These are phyloP conservation scores for Zanthoxylum bungeanum DNA, from an alignment of 345 rosid genomes.

Conservation along the genomic window DNA sequence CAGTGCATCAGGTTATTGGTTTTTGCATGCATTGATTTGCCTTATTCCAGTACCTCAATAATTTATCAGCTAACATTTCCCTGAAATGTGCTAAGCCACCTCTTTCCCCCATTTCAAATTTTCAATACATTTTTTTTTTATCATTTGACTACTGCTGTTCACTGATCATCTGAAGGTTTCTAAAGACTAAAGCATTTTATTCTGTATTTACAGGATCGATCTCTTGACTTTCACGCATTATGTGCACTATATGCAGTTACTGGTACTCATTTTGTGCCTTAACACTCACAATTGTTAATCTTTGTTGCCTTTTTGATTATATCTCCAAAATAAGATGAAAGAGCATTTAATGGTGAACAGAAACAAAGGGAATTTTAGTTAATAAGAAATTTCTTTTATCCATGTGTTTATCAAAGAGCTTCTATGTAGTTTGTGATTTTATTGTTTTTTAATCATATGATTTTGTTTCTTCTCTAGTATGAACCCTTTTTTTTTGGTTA, in stretches of 20 bases:
- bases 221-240: conserved; percentile 54
- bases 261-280: conserved; percentile 28
- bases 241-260: conserved; percentile 63
- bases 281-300: conserved; percentile 1
- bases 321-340: not conserved
- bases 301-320: not conserved
- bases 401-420: not conserved
- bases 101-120: not conserved
- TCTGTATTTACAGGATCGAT: conserved; percentile 44
- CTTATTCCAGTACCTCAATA: not conserved
- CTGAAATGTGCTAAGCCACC: not conserved
- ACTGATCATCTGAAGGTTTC: conserved; percentile 3
- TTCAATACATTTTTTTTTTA: not conserved
- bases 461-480: not conserved
- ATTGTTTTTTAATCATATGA: not conserved
- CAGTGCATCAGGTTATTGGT: not conserved
- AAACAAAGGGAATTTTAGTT: not conserved
- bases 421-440: not conserved
- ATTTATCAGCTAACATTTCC: not conserved
- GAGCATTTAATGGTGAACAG: not conserved
- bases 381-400: not conserved
- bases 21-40: not conserved
- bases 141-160: not conserved
- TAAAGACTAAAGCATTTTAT: conserved; percentile 24
- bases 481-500: not conserved